These are phyloP conservation scores for Cutaneotrichosporon sp. DNA, from an alignment of 1,284 basidiomycete genomes.

Conservation along the genomic window DNA sequence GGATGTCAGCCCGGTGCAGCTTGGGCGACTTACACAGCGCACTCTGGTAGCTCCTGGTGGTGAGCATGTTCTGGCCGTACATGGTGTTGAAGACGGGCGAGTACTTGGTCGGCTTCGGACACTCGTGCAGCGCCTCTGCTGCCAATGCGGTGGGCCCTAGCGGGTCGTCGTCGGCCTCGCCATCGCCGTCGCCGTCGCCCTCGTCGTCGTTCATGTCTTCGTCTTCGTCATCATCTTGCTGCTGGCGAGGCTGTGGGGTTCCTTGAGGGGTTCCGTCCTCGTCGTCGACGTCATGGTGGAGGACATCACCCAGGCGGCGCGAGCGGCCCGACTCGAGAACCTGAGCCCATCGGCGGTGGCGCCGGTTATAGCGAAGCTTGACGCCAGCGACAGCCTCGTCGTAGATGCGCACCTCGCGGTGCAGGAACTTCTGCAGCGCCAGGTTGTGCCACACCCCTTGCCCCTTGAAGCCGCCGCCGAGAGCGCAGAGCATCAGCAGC, in stretches of 20 bases:
- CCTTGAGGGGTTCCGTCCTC: neutral
- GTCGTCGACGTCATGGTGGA: conserved; percentile 20
- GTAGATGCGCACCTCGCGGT: conserved; percentile 69
- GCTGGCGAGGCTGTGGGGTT: neutral
- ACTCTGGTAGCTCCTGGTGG: conserved; percentile 83
- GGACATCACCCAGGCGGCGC: conserved; percentile 27
- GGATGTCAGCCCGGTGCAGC: neutral
- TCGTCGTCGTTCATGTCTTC: conserved; percentile 17
- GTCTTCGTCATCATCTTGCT: conserved; percentile 8
- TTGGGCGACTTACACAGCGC: conserved; percentile 71
- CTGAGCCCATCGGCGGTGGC: conserved; percentile 47
- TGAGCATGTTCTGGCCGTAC: conserved; percentile 85
- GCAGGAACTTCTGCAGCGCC: conserved; percentile 75
- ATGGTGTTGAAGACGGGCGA: conserved; percentile 74
- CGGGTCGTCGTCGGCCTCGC: conserved; percentile 21
- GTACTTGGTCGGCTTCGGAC: conserved; percentile 62
- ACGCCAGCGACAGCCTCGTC: conserved; percentile 65
- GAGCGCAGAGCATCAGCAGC: conserved; percentile 68
- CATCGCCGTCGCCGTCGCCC: conserved; percentile 26
- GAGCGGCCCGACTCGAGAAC: conserved; percentile 28
- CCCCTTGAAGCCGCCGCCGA: conserved; percentile 65
- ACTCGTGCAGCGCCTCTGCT: conserved; percentile 19
- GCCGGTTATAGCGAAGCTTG: conserved; percentile 47
- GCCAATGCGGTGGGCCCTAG: neutral
- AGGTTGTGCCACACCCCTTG: conserved; percentile 71